Percentiles rank a stretch among this genome's conserved stretches.
phyloP scores from a whole-genome alignment of 1,284 basidiomycete genomes.

The Trichosporon faecale region DNA sequence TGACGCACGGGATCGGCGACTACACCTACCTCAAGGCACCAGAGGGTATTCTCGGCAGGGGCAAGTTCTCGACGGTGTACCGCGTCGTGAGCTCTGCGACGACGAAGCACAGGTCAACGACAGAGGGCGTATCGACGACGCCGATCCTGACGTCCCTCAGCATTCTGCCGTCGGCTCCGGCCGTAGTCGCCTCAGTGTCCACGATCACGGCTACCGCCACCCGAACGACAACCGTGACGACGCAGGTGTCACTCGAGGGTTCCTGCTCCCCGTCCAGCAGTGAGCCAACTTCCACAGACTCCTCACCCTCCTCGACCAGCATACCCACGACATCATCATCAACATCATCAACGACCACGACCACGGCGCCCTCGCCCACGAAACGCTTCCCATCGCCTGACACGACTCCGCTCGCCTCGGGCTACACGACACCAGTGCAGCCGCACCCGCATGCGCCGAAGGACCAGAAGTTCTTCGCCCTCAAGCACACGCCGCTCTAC shows the following conservation, averaged over 20 bases:
- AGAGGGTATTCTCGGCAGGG: slow-evolving; percentile 50
- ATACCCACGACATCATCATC: not conserved
- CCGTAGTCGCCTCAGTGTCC: slow-evolving; percentile 3
- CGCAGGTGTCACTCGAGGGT: not conserved
- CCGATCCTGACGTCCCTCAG: not conserved
- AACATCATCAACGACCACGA: not conserved
- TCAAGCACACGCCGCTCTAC: slow-evolving; percentile 60
- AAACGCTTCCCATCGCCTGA: not conserved
- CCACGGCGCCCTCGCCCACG: not conserved
- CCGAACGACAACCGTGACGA: not conserved
- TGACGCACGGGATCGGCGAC: slow-evolving; percentile 51
- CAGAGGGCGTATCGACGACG: not conserved
- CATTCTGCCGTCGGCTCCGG: not conserved
- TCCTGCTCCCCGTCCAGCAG: not conserved
- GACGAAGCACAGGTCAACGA: not conserved
- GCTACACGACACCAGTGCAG: not conserved
- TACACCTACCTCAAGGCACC: slow-evolving; percentile 46
- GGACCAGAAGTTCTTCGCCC: slow-evolving; percentile 50
- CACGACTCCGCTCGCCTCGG: not conserved
- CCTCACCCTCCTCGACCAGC: not conserved
- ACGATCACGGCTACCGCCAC: not conserved
- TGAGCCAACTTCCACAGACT: not conserved
- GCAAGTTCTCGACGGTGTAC: slow-evolving; percentile 56
- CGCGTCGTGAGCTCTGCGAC: slow-evolving; percentile 29
- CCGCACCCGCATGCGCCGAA: not conserved